Base-by-base conservation (phyloP, 768 basidiomycete species). In the Boletus subcaerulescens region DNA sequence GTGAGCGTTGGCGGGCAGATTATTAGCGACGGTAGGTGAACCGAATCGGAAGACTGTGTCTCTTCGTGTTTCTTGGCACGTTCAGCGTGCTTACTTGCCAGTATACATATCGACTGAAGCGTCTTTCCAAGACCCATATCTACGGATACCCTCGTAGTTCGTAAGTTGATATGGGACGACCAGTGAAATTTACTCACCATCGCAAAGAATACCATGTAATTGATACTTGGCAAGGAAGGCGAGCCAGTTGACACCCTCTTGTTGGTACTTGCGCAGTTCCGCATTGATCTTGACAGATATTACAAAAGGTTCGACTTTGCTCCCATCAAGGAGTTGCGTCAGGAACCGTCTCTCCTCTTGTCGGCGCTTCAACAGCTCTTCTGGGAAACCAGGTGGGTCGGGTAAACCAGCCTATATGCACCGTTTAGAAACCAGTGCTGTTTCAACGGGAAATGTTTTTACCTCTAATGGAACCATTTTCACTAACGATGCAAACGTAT, bases 61-160 rank as follows among this genome's bases (percentile, higher is more conserved):
- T 81, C 76, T 58, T 83, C 76, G 70, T 85, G 76, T 61, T 77
- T 84, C 67, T 88, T 78, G 17, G 83, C 78, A 31, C 96, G 84
- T 69, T 99, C 97, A 64, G 85, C 80, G 63, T 96, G 93, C 71
- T 95, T 98, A 74, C 93, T 87, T 2, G 93, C 89, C 31, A 99
- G 76, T 60, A 99, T 98, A 65, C 94, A 96, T 64, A 99, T 98
- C 0, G 96, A 94, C 71, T 99, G 97, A 15, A 98, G 74, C 2
- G 95, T 98, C 76, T 99, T 99, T 9, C 97, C 97, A 9, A 99
- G 84, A 53, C 97, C 97, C 96, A 98, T 99, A 67, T 99, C 96
- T 98, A 62, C 41, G 22, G 48, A 35, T 29, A 47, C 46, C 32
- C 43, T 11, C 17, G 22, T 42, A 9, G 41, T 47, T 48, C 31